Percentiles rank a stretch among this genome's conserved stretches.
Evolutionary conservation across 2,329 filamentous ascomycete species (phyloP).

Genomic region (Chrysoporthe puriensis): DNA sequence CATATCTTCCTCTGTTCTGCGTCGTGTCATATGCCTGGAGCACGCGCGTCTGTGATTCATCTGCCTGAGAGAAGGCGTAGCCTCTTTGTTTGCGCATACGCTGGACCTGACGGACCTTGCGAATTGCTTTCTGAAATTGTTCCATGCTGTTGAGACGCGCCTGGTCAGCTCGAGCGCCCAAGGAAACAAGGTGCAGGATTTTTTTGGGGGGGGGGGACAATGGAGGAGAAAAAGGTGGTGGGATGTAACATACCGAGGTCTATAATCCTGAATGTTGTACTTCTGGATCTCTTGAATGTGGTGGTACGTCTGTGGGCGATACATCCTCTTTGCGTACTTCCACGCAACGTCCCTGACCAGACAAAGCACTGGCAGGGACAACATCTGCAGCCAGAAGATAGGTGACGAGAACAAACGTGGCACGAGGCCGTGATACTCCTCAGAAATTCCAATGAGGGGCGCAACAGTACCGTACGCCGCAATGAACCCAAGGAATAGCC

Average conservation of each 20-base stretch:
- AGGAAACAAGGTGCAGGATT: constrained; percentile 2
- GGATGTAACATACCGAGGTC: constrained; percentile 71
- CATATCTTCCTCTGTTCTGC: constrained; percentile 85
- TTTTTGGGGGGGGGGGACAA: constrained; percentile 21
- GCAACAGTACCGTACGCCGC: constrained; percentile 86
- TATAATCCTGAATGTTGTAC: constrained; percentile 99
- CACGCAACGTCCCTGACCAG: constrained; percentile 87
- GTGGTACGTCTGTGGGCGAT: constrained; percentile 92
- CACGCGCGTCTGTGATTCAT: constrained; percentile 93
- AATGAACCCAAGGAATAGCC: constrained; percentile 89
- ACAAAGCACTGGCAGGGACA: constrained; percentile 79
- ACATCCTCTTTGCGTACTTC: constrained; percentile 99
- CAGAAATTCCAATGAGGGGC: constrained; percentile 78
- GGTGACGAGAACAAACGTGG: constrained; percentile 79
- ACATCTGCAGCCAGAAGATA: constrained; percentile 88
- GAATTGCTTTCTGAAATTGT: constrained; percentile 98
- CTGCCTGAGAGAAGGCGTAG: constrained; percentile 96
- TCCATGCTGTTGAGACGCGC: constrained; percentile 72
- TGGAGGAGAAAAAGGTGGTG: constrained; percentile 2
- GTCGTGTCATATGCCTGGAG: constrained; percentile 98
- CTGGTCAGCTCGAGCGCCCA: neutral
- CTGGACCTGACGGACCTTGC: constrained; percentile 97
- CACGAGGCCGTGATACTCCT: constrained; percentile 84
- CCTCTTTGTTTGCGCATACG: constrained; percentile 99
- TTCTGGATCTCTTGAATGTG: constrained; percentile 99